phyloP scores from a whole-genome alignment of 495 filamentous ascomycete genomes.

The Margaritispora aquatica region DNA sequence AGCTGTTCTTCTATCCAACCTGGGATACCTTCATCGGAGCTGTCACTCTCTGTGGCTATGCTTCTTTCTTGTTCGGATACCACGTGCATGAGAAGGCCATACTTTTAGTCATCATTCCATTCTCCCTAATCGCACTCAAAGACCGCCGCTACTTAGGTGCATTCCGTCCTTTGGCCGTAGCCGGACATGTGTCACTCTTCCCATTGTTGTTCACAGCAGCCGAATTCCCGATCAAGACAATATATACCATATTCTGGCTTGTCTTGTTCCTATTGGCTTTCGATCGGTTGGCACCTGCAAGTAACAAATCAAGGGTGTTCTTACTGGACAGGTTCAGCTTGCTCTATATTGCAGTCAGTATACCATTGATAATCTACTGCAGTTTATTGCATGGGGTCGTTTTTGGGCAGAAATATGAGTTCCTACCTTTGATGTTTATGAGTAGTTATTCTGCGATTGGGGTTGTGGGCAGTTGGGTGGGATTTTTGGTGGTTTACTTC shows the following conservation, averaged over 20 bases:
- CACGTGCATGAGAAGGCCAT: constrained; percentile 98
- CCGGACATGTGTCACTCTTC: constrained; percentile 92
- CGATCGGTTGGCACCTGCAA: constrained; percentile 79
- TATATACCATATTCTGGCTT: constrained; percentile 92
- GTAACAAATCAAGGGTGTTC: constrained; percentile 67
- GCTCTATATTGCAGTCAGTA: constrained; percentile 77
- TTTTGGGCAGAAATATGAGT: constrained; percentile 81
- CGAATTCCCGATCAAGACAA: constrained; percentile 88
- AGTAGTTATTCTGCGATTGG: constrained; percentile 92
- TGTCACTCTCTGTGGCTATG: constrained; percentile 90
- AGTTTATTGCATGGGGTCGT: constrained; percentile 74
- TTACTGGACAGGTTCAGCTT: constrained; percentile 86
- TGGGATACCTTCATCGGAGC: constrained; percentile 87
- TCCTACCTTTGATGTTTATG: constrained; percentile 93
- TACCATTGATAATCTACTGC: constrained; percentile 86
- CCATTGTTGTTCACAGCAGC: constrained; percentile 86
- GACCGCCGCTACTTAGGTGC: constrained; percentile 89
- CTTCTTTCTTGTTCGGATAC: constrained; percentile 97
- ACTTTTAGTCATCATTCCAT: constrained; percentile 88
- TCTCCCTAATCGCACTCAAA: constrained; percentile 87
- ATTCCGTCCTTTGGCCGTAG: constrained; percentile 85
- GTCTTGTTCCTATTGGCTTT: constrained; percentile 79
- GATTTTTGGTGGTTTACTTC: constrained; percentile 92
- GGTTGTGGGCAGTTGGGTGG: constrained; percentile 95
- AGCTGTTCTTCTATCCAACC: constrained; percentile 73